Base-by-base conservation (phyloP, 1,284 basidiomycete species). In the Heterobasidion irregulare region DNA sequence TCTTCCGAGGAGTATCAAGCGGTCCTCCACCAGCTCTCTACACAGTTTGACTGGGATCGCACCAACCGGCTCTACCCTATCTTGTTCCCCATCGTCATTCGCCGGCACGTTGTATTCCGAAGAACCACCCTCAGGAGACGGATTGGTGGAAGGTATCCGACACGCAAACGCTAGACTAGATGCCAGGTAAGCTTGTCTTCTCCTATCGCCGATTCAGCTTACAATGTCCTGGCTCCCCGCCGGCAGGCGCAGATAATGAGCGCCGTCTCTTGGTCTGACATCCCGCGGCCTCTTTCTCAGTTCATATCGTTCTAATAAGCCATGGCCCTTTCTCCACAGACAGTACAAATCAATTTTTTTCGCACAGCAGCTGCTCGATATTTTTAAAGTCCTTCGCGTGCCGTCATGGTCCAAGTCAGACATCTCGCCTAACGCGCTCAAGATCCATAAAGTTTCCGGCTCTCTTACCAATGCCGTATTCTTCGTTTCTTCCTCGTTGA, bases 381-480 rank as follows among this genome's bases (percentile, higher is more conserved):
- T 86, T 51, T 62, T 87, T 32, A 72, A 72, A 41, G 67, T 73
- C 13, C 70, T 90, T 53, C 73, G 73, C 50, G 70, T 87, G 10
- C 78, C 81, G 34, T 72, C 72, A 34, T 91, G 89, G 89, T 67
- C 68, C 35, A 69, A 74, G 46, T 58, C 66, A 6, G 70, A 70
- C 49, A 71, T 84, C 49, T 68, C 72, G 26, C 67, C 81, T 16
- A 70, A 77, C 41, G 74, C 77, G 47, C 69, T 94, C 56, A 76
- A 75, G 56, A 79, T 95, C 61, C 76, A 76, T 64, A 94, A 89
- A 68, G 87, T 92, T n/a, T 90, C 93, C 8, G 94, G 94, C 13
- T 89, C 92, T 16, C 72, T 96, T 62, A 98, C 94, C 47, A 98
- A 98, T 67, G 89, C 92, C 58, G 92, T 98, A 54, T 97, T 93